Base-by-base conservation (phyloP, 371 early-diverging fungal genomes). In the Chytridium lagenaria region DNA sequence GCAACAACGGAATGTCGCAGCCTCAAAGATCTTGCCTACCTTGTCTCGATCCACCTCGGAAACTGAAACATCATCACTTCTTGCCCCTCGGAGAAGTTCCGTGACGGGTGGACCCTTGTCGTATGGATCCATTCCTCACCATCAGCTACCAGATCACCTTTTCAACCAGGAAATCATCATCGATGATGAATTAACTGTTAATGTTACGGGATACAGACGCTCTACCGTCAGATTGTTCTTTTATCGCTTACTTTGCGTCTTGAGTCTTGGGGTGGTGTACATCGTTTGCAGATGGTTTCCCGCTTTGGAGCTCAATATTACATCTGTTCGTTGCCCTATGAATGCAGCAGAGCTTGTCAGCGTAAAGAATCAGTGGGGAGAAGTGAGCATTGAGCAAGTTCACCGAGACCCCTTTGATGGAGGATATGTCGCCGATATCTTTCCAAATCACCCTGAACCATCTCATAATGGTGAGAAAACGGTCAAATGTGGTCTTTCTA, bases 251-350 rank as follows among this genome's bases (percentile, higher is more conserved):
- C 71, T 84, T 2, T 91, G 90, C 36, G n/a, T 93, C 49, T 33
- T 23, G 38, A 87, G 93, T 0, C 78, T 83, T 1, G 97, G 97
- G 1, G 49, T 92, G 19, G 73, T 91, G 1, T 92, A 89, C 76
- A 82, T 97, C 15, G 51, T 94, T 1, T 91, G 89, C 70, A 88
- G 94, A 49, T 97, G 97, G 97, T 80, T 95, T 68, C 94, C 95
- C 28, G 77, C 77, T 33, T 84, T 90, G 80, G 91, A 91, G 83
- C 80, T 95, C 39, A 69, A 79, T 22, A 89, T 90, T 83, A 89
- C 89, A 0, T 92, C 91, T 31, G 61, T 67, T 2, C 78, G 72
- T 3, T 91, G 87, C 40, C 78, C 83, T 10, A 81, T 96, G 59
- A 83, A 83, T 51, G 82, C 87, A 19, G 95, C 96, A 1, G 86